Base-by-base conservation (phyloP, 2,329 filamentous ascomycete genomes). In the Stenocarpella maydis region DNA sequence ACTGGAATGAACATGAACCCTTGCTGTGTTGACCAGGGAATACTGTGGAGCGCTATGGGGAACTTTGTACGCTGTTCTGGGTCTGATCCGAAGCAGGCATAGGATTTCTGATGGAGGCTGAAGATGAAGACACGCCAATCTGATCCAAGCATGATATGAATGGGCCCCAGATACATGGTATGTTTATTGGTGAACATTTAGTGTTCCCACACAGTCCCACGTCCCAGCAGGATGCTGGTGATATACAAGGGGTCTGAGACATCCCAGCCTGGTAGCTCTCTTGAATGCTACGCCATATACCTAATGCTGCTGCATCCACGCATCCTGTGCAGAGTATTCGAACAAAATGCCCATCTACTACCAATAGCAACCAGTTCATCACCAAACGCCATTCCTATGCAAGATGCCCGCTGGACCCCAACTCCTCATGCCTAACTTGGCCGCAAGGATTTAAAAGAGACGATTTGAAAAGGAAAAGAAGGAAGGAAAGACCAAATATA, bases 301-400 rank as follows among this genome's bases (percentile, higher is more conserved):
- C 15, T 14, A 19, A 49, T 49, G n/a, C 41, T 47, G 39, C 28
- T 34, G 28, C 19, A 10, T 34, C 19, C n/a, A 37, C 41, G 17
- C 19, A 37, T 14, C 28, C 12, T 12, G 3, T 15, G 15, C n/a
- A 49, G 17, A 24, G 0, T 21, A 8, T 14, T 37, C 41, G 24
- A 1, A 34, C 3, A 21, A 2, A 10, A 5, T n/a, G 14, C 41
- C n/a, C 6, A 14, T 3, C 5, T 21, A 3, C 3, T 19, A 37
- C 19, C 43, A 34, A 37, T 12, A 12, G n/a, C 4, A 37, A 8
- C 12, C 19, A 15, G 19, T n/a, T n/a, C n/a, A n/a, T 19, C 4
- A 63, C 10, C 17, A 21, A 60, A 71, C 66, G 43, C 69, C 69
- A 37, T 26, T 34, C 19, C 39, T 21, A 71, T 71, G 69, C 67